A percentile compares a stretch with the other conserved stretches of the same genome.
Conservation (phyloP, 192 early-diverging fungal species). For the Backusella morwellensis region DNA sequence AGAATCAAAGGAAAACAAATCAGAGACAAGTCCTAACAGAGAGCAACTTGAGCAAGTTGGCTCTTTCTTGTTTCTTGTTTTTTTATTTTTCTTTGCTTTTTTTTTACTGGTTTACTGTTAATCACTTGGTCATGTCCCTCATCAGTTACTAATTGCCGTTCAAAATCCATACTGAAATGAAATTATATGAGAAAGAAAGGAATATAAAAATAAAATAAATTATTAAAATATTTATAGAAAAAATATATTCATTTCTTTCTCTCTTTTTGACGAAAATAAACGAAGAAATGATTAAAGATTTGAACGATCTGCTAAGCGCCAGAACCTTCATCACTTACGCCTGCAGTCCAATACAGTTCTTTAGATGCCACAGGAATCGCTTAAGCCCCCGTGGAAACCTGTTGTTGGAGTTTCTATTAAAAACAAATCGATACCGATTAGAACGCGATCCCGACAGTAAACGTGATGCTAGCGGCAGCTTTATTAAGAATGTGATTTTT, state of each 20-base stretch:
- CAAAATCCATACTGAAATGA: neutral
- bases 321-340: neutral
- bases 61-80: neutral
- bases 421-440: neutral
- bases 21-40: constrained; percentile 37
- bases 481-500: neutral
- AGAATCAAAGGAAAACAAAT: constrained; percentile 47
- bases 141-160: neutral
- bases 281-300: too few relatives aligned
- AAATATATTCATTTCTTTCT: too few relatives aligned
- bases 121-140: neutral
- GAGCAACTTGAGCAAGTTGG: neutral
- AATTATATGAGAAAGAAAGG: neutral
- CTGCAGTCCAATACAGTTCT: neutral
- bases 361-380: neutral
- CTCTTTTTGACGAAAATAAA: too few relatives aligned
- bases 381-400: neutral
- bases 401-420: neutral
- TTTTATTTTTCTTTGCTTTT: neutral
- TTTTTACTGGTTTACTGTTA: neutral
- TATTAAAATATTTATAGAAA: too few relatives aligned
- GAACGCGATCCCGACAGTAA: neutral
- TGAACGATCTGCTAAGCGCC: too few relatives aligned
- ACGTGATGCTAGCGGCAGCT: neutral
- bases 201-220: too few relatives aligned